A percentile compares a stretch with the other conserved stretches of the same genome.
Conservation (phyloP, 306 rosid genomes). For the Vigna trinervia region DNA sequence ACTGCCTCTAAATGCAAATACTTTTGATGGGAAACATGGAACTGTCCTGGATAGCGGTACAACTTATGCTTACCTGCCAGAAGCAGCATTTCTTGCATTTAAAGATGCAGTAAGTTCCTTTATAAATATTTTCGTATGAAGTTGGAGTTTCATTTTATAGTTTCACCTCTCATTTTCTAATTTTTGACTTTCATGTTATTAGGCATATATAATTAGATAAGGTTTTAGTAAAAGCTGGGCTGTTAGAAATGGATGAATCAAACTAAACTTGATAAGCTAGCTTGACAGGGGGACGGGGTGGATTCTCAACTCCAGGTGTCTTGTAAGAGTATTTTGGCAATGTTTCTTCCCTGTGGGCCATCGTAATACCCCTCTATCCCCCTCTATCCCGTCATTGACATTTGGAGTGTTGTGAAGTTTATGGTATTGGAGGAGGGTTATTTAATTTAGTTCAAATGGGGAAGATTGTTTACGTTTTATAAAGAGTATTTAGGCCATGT, state of each 20-base stretch:
- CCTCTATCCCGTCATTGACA: background rate
- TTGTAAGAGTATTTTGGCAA: background rate
- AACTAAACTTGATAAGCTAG: background rate
- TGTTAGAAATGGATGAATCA: background rate
- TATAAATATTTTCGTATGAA: slow-evolving; percentile 8
- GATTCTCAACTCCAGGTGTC: background rate
- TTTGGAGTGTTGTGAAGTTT: background rate
- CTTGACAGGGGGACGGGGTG: background rate
- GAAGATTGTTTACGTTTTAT: background rate
- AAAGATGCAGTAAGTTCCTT: slow-evolving; percentile 82
- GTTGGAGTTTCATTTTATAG: slow-evolving; percentile 21
- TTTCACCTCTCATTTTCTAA: slow-evolving; percentile 35
- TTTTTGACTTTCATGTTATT: slow-evolving; percentile 18
- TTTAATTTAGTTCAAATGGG: background rate
- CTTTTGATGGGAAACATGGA: slow-evolving; percentile 86
- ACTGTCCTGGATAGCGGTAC: slow-evolving; percentile 97
- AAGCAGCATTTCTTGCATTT: slow-evolving; percentile 74
- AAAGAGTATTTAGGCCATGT: background rate
- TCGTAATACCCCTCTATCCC: background rate
- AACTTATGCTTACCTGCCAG: slow-evolving; percentile 95
- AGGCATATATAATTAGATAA: background rate
- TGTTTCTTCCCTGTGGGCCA: background rate
- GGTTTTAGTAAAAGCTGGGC: background rate
- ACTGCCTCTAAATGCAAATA: slow-evolving; percentile 61
- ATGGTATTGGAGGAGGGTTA: background rate